Base-by-base conservation (phyloP, 495 filamentous ascomycete species). In the Aeminium ludgeri region DNA sequence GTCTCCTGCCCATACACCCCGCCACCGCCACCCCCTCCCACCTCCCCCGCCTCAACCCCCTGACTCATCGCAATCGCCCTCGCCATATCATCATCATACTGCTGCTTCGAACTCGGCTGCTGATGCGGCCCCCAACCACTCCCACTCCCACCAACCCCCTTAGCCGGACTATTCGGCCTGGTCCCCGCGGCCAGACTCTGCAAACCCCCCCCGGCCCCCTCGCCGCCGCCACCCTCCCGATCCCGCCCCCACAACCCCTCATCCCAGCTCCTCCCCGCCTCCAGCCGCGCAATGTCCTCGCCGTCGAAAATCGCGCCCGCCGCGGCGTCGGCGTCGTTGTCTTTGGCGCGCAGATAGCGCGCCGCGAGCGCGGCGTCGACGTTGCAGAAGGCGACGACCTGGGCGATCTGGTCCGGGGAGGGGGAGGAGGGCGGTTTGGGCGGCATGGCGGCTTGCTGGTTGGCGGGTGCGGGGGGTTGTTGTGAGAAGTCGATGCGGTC, bases 11-110 rank as follows among this genome's bases (percentile, higher is more conserved):
- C 20, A 30, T 18, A 12, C 17, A 20, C 4, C n/a, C n/a, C n/a
- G n/a, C n/a, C n/a, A n/a, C n/a, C n/a, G n/a, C n/a, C n/a, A n/a
- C n/a, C n/a, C n/a, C n/a, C n/a, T n/a, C n/a, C n/a, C 7, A 11
- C 7, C 27, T 33, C 25, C 17, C 32, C 41, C 28, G 42, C 23
- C 32, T 30, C 34, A 5, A n/a, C 16, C 15, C 30, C 30, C 25
- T 39, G 29, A 12, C 38, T 43, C 20, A 40, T 36, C 19, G 13
- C 27, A 3, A 49, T 33, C 6, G 41, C 50, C 25, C 19, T 33
- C 20, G 25, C 23, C 20, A 52, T 13, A 2, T 49, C 20, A 27
- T 33, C 37, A 19, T 52, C 50, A 29, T 52, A 45, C 19, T 49
- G 31, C 10, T 38, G 17, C 23, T 45, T 42, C 1, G 5, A 34